Evolutionary conservation across 768 basidiomycete genomes (phyloP).

Genomic region (Tulasnella sp.): DNA sequence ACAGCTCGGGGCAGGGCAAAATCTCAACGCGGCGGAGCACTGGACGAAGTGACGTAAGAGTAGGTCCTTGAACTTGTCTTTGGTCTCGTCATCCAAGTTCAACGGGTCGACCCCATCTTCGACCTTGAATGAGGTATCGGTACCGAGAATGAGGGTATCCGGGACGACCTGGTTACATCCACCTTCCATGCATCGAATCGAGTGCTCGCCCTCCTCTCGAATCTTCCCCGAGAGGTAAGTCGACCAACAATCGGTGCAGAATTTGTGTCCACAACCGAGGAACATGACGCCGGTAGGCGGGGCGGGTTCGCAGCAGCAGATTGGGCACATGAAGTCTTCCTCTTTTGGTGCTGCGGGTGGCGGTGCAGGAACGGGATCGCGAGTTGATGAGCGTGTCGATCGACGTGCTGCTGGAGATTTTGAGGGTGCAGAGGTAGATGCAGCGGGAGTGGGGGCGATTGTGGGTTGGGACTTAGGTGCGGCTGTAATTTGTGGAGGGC

Average conservation of each 20-base stretch:
- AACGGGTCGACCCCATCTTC: neutral
- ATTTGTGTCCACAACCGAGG: slow-evolving; percentile 73
- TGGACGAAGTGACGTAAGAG: slow-evolving; percentile 84
- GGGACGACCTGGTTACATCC: slow-evolving; percentile 55
- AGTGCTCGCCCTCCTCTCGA: slow-evolving; percentile 65
- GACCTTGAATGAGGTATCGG: neutral
- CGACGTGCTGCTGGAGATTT: slow-evolving; percentile 27
- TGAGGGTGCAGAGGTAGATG: slow-evolving; percentile 25
- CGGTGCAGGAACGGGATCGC: slow-evolving; percentile 22
- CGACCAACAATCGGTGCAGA: slow-evolving; percentile 76
- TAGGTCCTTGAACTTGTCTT: slow-evolving; percentile 46
- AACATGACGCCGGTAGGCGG: slow-evolving; percentile 43
- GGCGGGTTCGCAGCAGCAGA: slow-evolving; percentile 77
- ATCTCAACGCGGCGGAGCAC: slow-evolving; percentile 72
- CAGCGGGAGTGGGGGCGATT: slow-evolving; percentile 29
- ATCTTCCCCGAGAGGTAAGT: slow-evolving; percentile 74
- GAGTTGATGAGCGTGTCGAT: slow-evolving; percentile 21
- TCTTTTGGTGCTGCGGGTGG: slow-evolving; percentile 25
- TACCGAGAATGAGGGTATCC: slow-evolving; percentile 44
- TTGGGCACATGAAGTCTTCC: slow-evolving; percentile 73
- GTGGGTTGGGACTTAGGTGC: slow-evolving; percentile 28
- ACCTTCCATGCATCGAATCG: slow-evolving; percentile 72
- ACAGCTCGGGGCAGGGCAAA: slow-evolving; percentile 92
- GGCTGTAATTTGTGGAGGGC: slow-evolving; percentile 10
- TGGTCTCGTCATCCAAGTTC: neutral